Evolutionary conservation across 2,329 filamentous ascomycete genomes (phyloP), one percentile per base, ranked within the genome.

Genomic region (Colletotrichum tabaci): DNA sequence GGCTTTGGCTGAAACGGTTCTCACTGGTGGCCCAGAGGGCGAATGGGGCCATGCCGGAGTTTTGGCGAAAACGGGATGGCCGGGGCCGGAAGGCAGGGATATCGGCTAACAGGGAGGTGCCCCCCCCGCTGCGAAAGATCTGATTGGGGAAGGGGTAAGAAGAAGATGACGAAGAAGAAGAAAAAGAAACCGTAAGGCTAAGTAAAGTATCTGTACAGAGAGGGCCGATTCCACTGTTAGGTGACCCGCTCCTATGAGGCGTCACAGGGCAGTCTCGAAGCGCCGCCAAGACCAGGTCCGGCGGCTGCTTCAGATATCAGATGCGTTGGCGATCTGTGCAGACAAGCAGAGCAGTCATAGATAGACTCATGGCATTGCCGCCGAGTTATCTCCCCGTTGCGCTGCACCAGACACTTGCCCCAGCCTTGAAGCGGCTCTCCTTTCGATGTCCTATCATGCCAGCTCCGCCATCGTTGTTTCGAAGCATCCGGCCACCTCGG

Each of bases 211-310:
- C 18, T 8, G 42, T 46, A n/a, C 44, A 9, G n/a, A 26, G 23
- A 15, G 47, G 18, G 16, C 23, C 8, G 26, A 26, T 26, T 18
- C 12, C 10, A 26, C 23, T 30, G 26, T 53, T 16, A 55, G 18
- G 16, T 15, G 26, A 15, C 42, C 26, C 9, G 23, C 65, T 26
- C 18, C 47, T n/a, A 30, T 30, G 40, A 61, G 47, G 63, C 53
- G 67, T 70, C 40, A 66, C 67, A 70, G 56, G 49, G 67, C 62
- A 26, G 63, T 56, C 63, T 70, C 49, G 67, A 67, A 70, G 63
- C n/a, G 58, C 55, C 40, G 67, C 67, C 67, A 70, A 67, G 63
- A 55, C 63, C 49, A 56, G 67, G 67, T 67, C 56, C 49, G 55
- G 61, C 23, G 67, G 55, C 56, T 40, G 67, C 40, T 50, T 56